A percentile compares a stretch with the other conserved stretches of the same genome.
Conservation (phyloP, 1,139 yeast species). For the Diutina ranongensis region DNA sequence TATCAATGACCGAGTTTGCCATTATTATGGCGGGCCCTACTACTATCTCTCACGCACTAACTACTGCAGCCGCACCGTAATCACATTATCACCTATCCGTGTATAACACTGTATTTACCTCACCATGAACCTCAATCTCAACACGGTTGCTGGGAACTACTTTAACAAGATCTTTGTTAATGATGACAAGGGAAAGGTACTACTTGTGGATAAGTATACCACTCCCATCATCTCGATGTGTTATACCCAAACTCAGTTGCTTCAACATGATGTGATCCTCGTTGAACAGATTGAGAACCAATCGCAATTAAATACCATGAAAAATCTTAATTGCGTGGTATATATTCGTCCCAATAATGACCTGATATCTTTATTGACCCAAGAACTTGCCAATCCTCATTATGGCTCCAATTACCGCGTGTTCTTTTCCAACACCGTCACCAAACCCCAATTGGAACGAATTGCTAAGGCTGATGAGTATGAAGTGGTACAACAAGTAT, state of each 20-base stretch:
- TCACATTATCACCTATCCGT: neutral
- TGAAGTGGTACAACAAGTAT: conserved; percentile 65
- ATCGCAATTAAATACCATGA: conserved; percentile 24
- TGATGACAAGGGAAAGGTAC: conserved; percentile 48
- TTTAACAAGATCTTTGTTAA: conserved; percentile 24
- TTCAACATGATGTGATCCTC: conserved; percentile 71
- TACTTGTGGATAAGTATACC: conserved; percentile 70
- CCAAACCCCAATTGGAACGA: conserved; percentile 69
- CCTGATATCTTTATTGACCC: conserved; percentile 44
- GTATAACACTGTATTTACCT: neutral
- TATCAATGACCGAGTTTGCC: no score
- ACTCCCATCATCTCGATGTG: conserved; percentile 76
- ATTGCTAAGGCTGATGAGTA: conserved; percentile 85
- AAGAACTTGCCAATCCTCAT: conserved; percentile 68
- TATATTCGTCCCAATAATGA: conserved; percentile 66
- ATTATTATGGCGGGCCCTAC: no score
- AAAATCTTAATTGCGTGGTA: conserved; percentile 74
- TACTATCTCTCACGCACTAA: no score
- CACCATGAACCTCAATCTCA: conserved; percentile 16
- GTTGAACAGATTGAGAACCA: conserved; percentile 59
- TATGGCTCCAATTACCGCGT: conserved; percentile 65
- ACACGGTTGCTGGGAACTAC: conserved; percentile 25
- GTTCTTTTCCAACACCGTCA: conserved; percentile 63
- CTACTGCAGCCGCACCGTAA: neutral
- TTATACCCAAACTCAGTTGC: conserved; percentile 75